These are phyloP conservation scores for Nectriaceae sp. DNA, from an alignment of 2,329 filamentous ascomycete genomes.

Conservation along the genomic window DNA sequence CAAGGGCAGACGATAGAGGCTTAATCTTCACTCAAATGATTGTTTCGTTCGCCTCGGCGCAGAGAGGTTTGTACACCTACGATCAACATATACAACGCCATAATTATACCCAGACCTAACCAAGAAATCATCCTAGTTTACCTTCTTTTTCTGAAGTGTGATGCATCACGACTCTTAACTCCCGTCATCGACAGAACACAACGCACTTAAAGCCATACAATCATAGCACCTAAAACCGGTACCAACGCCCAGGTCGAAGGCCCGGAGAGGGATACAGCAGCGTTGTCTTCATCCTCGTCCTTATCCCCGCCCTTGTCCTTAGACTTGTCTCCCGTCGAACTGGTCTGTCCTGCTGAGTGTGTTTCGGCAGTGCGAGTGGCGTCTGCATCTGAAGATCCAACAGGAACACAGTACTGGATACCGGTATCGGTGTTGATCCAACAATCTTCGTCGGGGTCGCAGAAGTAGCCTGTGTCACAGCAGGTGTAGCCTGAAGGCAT, in stretches of 20 bases:
- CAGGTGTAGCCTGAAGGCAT: slow-evolving; percentile 19
- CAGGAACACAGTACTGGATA: slow-evolving; percentile 9
- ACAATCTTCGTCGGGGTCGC: slow-evolving; percentile 14
- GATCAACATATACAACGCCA: no score
- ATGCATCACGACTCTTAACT: no score
- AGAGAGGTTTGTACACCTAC: no score
- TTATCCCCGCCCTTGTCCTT: no score
- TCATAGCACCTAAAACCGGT: slow-evolving; percentile 6
- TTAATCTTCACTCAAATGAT: no score
- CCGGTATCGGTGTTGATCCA: slow-evolving; percentile 2
- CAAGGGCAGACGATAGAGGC: no score
- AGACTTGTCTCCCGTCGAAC: background rate
- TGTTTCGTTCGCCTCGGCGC: no score
- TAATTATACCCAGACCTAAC: no score
- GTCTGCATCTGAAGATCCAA: background rate
- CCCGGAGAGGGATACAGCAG: background rate
- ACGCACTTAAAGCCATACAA: slow-evolving; percentile 12
- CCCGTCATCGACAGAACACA: no score
- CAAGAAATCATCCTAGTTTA: no score
- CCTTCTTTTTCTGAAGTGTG: no score
- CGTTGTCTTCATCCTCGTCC: slow-evolving; percentile 5
- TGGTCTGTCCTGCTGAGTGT: slow-evolving; percentile 9
- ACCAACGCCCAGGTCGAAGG: slow-evolving; percentile 6
- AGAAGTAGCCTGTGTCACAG: slow-evolving; percentile 21
- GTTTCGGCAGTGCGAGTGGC: slow-evolving; percentile 8